Evolutionary conservation across 805 yeast genomes (phyloP), one percentile per base, ranked within the genome.

Genomic region (Yarrowia phangngaensis): DNA sequence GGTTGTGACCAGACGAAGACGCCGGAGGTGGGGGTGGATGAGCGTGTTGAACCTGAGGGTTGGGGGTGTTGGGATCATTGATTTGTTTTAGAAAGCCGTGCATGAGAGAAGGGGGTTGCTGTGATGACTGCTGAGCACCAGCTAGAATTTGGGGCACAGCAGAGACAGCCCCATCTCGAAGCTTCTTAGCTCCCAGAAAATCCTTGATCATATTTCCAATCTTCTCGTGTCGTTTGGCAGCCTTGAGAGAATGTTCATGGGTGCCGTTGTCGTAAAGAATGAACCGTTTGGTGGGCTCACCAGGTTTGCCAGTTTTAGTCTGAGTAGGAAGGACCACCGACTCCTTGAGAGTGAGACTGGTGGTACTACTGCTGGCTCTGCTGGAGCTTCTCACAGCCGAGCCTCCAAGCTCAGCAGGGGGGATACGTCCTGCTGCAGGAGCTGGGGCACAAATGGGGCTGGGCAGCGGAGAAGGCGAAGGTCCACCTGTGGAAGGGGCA

Each of bases 221-320:
- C 64, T 73, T 60, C 59, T 75, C 69, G 62, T 72, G 65, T 51
- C 74, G 59, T 52, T 69, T 54, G 6, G 90, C 80, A 33, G 82
- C 80, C 52, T 78, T 74, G 52, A 90, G 70, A 61, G 78, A 79
- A 64, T 90, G 98, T 58, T 77, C 85, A 64, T 90, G 98, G 9
- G 67, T 55, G 4, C 95, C 94, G 56, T 81, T 82, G 4, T 57
- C 60, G 20, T 50, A 49, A 13, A 58, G 43, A 19, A 52, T 47
- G 27, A 64, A 51, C 23, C 69, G 56, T 6, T 38, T 38, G 17
- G 32, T 26, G 45, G 32, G 32, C 45, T 38, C 45, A 17, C 24
- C 27, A 19, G 23, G 23, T 16, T 9, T 9, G 24, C 9, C 24
- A 22, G 24, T 7, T 9, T 22, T 22, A 9, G 24, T 7, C 24